These are phyloP conservation scores for Helichrysum umbraculigerum DNA, from an alignment of 129 eudicot genomes.

Conservation along the genomic window DNA sequence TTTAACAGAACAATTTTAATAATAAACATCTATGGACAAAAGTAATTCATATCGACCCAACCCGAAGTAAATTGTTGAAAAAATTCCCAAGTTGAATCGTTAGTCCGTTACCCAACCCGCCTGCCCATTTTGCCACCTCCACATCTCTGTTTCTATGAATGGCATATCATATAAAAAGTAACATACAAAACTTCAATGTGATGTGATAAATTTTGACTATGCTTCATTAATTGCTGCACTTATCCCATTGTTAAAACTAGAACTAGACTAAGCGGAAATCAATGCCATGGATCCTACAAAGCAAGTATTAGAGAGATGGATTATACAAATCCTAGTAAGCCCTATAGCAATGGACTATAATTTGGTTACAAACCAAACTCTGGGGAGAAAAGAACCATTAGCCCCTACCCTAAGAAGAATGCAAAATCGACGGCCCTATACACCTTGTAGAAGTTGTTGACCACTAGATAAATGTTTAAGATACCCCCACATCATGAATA, in stretches of 20 bases:
- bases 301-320: background rate
- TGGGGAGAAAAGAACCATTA: constrained; percentile 2
- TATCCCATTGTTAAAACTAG: background rate
- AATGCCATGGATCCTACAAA: background rate
- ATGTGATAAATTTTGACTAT: background rate
- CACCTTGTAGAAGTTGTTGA: background rate
- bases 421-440: constrained; percentile 4
- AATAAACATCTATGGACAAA: background rate
- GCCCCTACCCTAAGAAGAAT: background rate
- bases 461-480: constrained; percentile 11
- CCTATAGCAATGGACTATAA: background rate
- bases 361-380: background rate
- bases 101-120: background rate
- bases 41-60: background rate
- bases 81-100: background rate
- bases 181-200: background rate
- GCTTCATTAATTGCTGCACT: background rate
- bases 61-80: background rate
- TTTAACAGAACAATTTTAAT: too few relatives aligned
- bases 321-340: background rate
- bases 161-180: background rate
- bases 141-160: constrained; percentile 9
- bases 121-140: background rate
- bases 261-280: background rate
- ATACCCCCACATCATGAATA: background rate